Percentiles rank a stretch among this genome's conserved stretches.
Conservation (phyloP, 2,329 filamentous ascomycete genomes). For the Metarhizium guizhouense region DNA sequence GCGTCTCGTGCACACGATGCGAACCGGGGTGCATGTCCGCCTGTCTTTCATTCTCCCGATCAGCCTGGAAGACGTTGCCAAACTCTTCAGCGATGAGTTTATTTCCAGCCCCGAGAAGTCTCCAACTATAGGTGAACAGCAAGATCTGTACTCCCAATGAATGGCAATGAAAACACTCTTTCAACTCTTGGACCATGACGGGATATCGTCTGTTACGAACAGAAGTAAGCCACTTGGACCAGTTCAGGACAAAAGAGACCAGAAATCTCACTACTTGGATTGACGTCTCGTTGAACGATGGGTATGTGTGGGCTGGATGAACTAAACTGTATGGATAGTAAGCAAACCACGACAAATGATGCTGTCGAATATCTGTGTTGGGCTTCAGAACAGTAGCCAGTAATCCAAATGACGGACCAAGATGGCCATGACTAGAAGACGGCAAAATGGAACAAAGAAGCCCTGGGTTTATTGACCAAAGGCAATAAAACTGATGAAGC, state of each 20-base stretch:
- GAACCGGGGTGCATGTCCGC: too few relatives aligned
- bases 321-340: constrained; percentile 14
- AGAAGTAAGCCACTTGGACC: constrained; percentile 10
- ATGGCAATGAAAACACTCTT: constrained; percentile 13
- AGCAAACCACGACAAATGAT: constrained; percentile 20
- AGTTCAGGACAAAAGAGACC: constrained; percentile 11
- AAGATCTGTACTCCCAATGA: constrained; percentile 16
- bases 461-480: constrained; percentile 35
- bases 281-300: background rate
- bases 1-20: background rate
- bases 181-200: constrained; percentile 18
- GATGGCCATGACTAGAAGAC: background rate
- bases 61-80: too few relatives aligned
- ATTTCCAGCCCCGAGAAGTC: constrained; percentile 10
- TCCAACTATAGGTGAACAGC: constrained; percentile 22
- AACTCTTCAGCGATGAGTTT: too few relatives aligned
- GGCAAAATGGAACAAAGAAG: constrained; percentile 21
- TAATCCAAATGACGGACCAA: constrained; percentile 15
- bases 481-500: constrained; percentile 57
- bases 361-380: constrained; percentile 13
- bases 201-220: constrained; percentile 17
- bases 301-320: background rate
- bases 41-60: too few relatives aligned
- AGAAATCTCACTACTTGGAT: constrained; percentile 14
- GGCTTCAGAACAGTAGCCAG: constrained; percentile 14